phyloP scores from a whole-genome alignment of 148 eudicot species.

The Vaccinium myrtillus region DNA sequence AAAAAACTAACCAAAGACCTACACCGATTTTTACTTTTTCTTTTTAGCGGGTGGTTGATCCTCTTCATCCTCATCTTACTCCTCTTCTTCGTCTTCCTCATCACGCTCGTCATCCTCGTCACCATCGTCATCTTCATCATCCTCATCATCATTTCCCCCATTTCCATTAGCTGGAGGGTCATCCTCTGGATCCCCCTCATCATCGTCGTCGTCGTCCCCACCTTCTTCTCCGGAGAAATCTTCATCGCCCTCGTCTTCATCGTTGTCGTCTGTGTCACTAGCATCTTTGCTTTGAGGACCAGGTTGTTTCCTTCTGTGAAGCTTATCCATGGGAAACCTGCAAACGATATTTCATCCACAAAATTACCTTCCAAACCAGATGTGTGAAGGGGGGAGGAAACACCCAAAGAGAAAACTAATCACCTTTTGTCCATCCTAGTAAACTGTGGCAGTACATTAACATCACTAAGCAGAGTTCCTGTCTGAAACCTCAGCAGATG shows the following conservation, averaged over 20 bases:
- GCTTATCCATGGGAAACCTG: slow-evolving; percentile 42
- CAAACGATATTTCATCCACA: neutral
- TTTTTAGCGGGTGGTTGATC: slow-evolving; percentile 55
- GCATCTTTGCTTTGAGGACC: slow-evolving; percentile 39
- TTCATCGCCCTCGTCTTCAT: slow-evolving; percentile 43
- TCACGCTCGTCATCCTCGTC: slow-evolving; percentile 34
- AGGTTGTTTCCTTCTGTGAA: slow-evolving; percentile 28
- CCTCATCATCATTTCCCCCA: slow-evolving; percentile 36
- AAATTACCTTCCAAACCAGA: neutral
- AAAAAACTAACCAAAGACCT: neutral
- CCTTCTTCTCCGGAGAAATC: slow-evolving; percentile 42
- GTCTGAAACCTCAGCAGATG: slow-evolving; percentile 35
- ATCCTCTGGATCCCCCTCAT: slow-evolving; percentile 37
- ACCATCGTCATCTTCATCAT: slow-evolving; percentile 36
- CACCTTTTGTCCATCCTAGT: slow-evolving; percentile 37
- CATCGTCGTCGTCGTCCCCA: slow-evolving; percentile 27
- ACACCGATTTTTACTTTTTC: slow-evolving; percentile 33
- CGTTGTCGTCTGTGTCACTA: slow-evolving; percentile 43
- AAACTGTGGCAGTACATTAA: slow-evolving; percentile 27
- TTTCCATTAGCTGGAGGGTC: slow-evolving; percentile 38
- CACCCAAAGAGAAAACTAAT: neutral
- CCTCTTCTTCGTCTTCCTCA: slow-evolving; percentile 46
- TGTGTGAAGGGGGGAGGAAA: neutral
- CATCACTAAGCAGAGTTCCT: slow-evolving; percentile 46
- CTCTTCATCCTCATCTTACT: slow-evolving; percentile 47